Percentiles rank a stretch among this genome's conserved stretches.
phyloP scores from a whole-genome alignment of 2,329 filamentous ascomycete species.

The Talaromyces sp. region DNA sequence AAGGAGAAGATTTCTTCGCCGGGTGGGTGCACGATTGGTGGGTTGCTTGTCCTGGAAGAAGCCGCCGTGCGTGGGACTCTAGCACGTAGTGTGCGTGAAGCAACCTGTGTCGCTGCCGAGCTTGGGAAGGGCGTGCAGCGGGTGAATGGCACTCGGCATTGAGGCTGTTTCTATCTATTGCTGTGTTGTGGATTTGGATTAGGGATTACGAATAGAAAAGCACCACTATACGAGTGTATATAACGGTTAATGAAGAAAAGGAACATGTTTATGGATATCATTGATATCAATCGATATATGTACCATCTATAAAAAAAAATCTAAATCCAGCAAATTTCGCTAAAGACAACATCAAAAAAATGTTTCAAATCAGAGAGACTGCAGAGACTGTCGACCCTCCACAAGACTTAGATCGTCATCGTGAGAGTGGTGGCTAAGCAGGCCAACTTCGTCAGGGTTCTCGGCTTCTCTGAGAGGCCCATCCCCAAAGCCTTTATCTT shows the following conservation, averaged over 20 bases:
- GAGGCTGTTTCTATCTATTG: background rate
- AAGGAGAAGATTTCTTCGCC: constrained; percentile 57
- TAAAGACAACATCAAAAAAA: background rate
- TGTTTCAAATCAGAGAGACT: constrained; percentile 18
- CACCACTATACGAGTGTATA: background rate
- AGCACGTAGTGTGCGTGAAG: constrained; percentile 52
- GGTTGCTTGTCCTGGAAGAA: constrained; percentile 55
- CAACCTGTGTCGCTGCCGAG: constrained; percentile 53
- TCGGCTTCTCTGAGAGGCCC: constrained; percentile 20
- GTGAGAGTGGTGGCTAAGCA: constrained; percentile 25
- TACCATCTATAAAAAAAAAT: background rate
- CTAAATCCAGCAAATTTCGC: constrained; percentile 1
- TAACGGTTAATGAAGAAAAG: background rate
- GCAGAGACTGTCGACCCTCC: constrained; percentile 19
- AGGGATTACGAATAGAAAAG: background rate
- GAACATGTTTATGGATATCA: background rate
- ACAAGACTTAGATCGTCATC: constrained; percentile 27
- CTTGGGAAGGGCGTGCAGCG: constrained; percentile 49
- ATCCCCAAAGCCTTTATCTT: constrained; percentile 24
- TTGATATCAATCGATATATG: background rate
- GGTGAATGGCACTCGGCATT: constrained; percentile 40
- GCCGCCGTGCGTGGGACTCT: constrained; percentile 49
- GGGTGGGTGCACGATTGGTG: constrained; percentile 59
- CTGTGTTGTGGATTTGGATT: background rate
- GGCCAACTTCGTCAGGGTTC: constrained; percentile 29